These are phyloP conservation scores for Russula sp. DNA, from an alignment of 768 basidiomycete genomes.

Conservation along the genomic window DNA sequence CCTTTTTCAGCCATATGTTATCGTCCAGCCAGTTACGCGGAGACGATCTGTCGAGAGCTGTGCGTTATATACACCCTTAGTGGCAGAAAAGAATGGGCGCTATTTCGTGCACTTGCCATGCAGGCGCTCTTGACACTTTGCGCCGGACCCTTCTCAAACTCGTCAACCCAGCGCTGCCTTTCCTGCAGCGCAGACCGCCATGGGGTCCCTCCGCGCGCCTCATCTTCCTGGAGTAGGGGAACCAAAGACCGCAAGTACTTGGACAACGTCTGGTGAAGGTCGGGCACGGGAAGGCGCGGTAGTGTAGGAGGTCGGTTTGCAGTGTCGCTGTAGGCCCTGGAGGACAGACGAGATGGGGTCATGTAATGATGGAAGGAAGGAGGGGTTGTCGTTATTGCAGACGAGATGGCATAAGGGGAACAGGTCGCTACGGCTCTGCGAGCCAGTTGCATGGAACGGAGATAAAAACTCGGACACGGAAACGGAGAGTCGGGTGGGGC, in stretches of 20 bases:
- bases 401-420: slow-evolving; percentile 6
- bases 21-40: slow-evolving; percentile 94
- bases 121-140: slow-evolving; percentile 66
- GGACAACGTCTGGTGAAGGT: slow-evolving; percentile 68
- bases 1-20: slow-evolving; percentile 84
- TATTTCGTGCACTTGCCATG: slow-evolving; percentile 46
- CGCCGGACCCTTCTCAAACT: slow-evolving; percentile 69
- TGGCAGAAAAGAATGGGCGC: slow-evolving; percentile 13
- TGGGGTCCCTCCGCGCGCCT: slow-evolving; percentile 51
- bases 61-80: slow-evolving; percentile 33
- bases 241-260: slow-evolving; percentile 74
- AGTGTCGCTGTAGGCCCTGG: not conserved
- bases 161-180: slow-evolving; percentile 57
- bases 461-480: not conserved
- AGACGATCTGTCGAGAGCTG: slow-evolving; percentile 77
- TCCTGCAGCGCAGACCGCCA: slow-evolving; percentile 52
- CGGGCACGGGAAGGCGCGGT: slow-evolving; percentile 80
- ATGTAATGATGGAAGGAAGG: not conserved
- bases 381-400: not conserved
- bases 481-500: not conserved
- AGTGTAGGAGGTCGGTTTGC: slow-evolving; percentile 34
- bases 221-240: slow-evolving; percentile 77
- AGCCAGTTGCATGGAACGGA: too few relatives aligned
- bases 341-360: slow-evolving; percentile 3
- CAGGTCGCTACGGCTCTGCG: slow-evolving; percentile 1